Evolutionary conservation across 345 rosid species (phyloP), one percentile per base, ranked within the genome.

Genomic region (Ceriops tagal): DNA sequence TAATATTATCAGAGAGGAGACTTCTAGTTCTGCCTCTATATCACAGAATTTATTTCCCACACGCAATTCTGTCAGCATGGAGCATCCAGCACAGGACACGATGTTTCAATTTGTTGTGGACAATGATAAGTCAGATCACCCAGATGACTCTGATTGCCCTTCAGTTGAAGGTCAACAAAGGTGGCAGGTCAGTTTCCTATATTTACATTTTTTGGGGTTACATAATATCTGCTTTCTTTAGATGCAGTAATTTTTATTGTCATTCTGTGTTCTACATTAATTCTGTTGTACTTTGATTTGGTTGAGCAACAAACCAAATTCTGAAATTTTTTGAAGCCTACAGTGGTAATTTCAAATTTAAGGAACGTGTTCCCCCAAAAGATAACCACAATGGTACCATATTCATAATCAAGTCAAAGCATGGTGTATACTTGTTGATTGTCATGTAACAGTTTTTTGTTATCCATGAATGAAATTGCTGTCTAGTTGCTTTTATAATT

Each of bases 171-270:
- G 68, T 65, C 26, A 61, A 53, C 58, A 74, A 37, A 84, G 83
- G 51, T 82, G 73, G 80, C 89, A 90, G 96, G 96, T 87, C 62
- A 67, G 86, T 77, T 69, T 70, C 72, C 28, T 68, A 43, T 34
- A 34, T 52, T 67, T 26, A 24, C 28, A 43, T 43, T 11, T 43
- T 13, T 43, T 43, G 13, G 19, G 49, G 49, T 43, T 43, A 15
- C 49, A 3, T 43, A 13, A 16, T 46, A 47, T 65, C 58, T 53
- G 19, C 16, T 18, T 58, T 70, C 34, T 4, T 66, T 28, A 15
- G 37, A 49, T 63, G 35, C 60, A 61, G 21, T 59, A 21, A 47
- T 49, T 61, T 39, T 63, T 67, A 6, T 32, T 58, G 13, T 26
- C 15, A 2, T 35, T 47, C 30, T 49, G n/a, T 65, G 49, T 55